A percentile compares a stretch with the other conserved stretches of the same genome.
phyloP scores from a whole-genome alignment of 2,329 filamentous ascomycete genomes.

The Clarireedia homoeocarpa region DNA sequence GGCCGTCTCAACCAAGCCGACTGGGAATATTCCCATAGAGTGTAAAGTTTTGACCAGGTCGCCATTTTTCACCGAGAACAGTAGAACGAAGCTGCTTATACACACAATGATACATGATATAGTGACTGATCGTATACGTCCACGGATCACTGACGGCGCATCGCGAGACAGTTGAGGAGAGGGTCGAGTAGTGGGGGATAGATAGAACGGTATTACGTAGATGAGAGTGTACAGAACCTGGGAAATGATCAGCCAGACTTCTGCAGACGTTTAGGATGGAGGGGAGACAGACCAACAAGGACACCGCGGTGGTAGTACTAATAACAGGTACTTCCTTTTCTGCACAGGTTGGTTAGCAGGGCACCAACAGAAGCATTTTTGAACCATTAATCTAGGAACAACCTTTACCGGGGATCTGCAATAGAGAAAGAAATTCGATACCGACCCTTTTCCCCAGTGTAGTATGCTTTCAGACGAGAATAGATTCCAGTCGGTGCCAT shows the following conservation, averaged over 20 bases:
- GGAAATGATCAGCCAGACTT: neutral
- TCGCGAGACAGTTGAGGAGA: slow-evolving; percentile 75
- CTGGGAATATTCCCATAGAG: slow-evolving; percentile 74
- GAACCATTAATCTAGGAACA: neutral
- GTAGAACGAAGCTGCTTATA: slow-evolving; percentile 56
- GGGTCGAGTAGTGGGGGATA: slow-evolving; percentile 70
- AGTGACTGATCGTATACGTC: slow-evolving; percentile 73
- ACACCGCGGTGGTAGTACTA: slow-evolving; percentile 20
- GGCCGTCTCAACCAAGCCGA: slow-evolving; percentile 55
- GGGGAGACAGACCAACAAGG: slow-evolving; percentile 19
- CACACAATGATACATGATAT: slow-evolving; percentile 65
- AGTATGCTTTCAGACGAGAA: slow-evolving; percentile 21
- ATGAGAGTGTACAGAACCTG: slow-evolving; percentile 74
- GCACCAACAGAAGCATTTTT: neutral
- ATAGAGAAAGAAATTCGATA: neutral
- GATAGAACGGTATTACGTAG: slow-evolving; percentile 89
- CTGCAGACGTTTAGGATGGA: neutral
- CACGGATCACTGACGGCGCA: slow-evolving; percentile 81
- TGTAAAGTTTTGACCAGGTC: slow-evolving; percentile 51
- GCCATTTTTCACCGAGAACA: slow-evolving; percentile 46
- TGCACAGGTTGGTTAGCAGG: slow-evolving; percentile 7
- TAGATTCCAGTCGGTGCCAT: slow-evolving; percentile 26
- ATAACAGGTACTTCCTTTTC: slow-evolving; percentile 23
- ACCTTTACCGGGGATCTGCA: neutral
- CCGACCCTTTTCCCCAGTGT: slow-evolving; percentile 21